phyloP scores from a whole-genome alignment of 805 yeast genomes.

The Candida coleopterorum region DNA sequence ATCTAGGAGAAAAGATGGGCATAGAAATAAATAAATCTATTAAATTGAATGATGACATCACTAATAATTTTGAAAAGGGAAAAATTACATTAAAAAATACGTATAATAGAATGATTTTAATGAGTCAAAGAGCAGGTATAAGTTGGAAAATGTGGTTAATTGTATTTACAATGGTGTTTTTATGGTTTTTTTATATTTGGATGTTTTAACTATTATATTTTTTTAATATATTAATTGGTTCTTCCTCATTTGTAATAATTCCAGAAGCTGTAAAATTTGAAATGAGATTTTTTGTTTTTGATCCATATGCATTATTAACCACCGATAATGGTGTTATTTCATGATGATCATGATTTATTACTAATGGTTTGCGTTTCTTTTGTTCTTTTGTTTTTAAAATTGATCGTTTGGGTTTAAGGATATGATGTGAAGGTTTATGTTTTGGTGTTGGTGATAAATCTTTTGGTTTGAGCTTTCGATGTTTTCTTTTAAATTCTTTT shows the following conservation, averaged over 20 bases:
- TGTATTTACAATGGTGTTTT: constrained; percentile 31
- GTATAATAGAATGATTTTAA: constrained; percentile 37
- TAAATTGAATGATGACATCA: constrained; percentile 36
- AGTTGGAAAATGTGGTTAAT: constrained; percentile 42
- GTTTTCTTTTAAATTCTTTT: not conserved
- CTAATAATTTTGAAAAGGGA: constrained; percentile 36
- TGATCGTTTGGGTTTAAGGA: constrained; percentile 36
- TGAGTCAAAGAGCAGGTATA: constrained; percentile 44
- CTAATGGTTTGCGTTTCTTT: not conserved
- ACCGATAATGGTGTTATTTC: constrained; percentile 8
- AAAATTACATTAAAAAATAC: constrained; percentile 38
- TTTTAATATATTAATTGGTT: constrained; percentile 5
- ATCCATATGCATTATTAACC: constrained; percentile 10
- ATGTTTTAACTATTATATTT: constrained; percentile 17
- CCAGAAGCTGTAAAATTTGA: constrained; percentile 10
- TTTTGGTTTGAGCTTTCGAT: constrained; percentile 1
- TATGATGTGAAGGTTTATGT: constrained; percentile 39
- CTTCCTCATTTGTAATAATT: constrained; percentile 6
- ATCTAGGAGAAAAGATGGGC: constrained; percentile 40
- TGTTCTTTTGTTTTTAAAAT: constrained; percentile 24
- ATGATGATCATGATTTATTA: constrained; percentile 3
- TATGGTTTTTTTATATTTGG: constrained; percentile 43
- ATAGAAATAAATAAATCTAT: constrained; percentile 39
- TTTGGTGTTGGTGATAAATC: constrained; percentile 31
- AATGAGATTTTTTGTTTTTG: constrained; percentile 6